Base-by-base conservation (phyloP, 2,329 filamentous ascomycete species). In the Bipolaris sorokiniana region DNA sequence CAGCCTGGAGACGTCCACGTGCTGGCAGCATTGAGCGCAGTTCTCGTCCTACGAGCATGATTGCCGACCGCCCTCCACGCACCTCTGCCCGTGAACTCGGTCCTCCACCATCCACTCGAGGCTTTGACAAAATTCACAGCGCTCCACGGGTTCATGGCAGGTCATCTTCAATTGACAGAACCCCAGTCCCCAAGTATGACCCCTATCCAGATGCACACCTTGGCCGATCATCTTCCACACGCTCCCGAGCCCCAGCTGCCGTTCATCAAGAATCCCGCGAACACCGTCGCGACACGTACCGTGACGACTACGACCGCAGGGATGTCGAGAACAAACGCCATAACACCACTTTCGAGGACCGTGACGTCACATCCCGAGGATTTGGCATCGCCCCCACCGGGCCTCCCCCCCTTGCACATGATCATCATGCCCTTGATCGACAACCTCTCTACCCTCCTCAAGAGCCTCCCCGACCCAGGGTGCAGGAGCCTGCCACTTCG, bases 61-160 rank as follows among this genome's bases (percentile, higher is more conserved):
- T 80, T 7, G 63, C 78, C 37, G 76, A 78, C 33, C 76, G 64
- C 42, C 73, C 58, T 48, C 66, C 66, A 16, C 77, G 72, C 64
- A 76, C 45, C 45, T 78, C 73, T n/a, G 59, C 65, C 16, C 70
- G 75, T 33, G 75, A 76, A 46, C 67, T 74, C 2, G 73, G 73
- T 15, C 89, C 89, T 2, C 90, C 90, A 9, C 88, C 88, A 4
- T 85, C 87, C 5, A 90, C 86, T 3, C 82, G 88, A 64, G 89
- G 88, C 0, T 86, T 92, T 62, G 89, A 91, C 65, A 90, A 86
- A 75, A 84, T 90, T 61, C 84, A 84, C 64, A 63, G 52, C 48
- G 51, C 71, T 22, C 58, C 60, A 11, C 62, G 72, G 11, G 58
- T 64, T 11, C 67, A 66, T 36, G 65, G 38, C 22, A 58, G 74